Percentiles rank a stretch among this genome's conserved stretches.
Conservation (phyloP, 2,329 filamentous ascomycete species). For the Trichoderma simmonsii region DNA sequence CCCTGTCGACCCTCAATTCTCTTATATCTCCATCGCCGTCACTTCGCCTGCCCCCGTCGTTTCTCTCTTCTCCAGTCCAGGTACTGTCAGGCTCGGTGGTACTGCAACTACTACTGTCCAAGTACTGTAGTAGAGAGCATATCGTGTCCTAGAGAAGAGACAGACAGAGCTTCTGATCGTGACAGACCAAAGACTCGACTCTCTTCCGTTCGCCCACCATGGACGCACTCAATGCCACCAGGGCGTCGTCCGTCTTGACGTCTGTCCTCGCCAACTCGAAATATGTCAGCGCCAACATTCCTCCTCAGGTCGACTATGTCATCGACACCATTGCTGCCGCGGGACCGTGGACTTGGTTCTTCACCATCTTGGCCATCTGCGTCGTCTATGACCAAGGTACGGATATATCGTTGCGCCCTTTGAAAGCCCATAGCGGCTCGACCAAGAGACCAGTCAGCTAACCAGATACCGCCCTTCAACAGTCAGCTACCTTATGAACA, state of each 20-base stretch:
- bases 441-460: neutral
- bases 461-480: constrained; percentile 6
- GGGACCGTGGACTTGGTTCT: constrained; percentile 58
- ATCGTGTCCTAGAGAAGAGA: neutral
- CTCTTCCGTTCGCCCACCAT: constrained; percentile 32
- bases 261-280: constrained; percentile 65
- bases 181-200: neutral
- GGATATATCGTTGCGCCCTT: constrained; percentile 43
- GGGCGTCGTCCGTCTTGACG: constrained; percentile 64
- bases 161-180: neutral
- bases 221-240: constrained; percentile 52
- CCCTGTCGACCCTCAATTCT: constrained; percentile 6
- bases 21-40: constrained; percentile 16
- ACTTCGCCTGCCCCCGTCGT: constrained; percentile 12
- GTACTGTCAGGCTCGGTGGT: neutral
- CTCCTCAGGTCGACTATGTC: constrained; percentile 54
- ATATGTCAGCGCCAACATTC: constrained; percentile 47
- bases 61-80: constrained; percentile 1
- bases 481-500: constrained; percentile 74
- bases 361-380: constrained; percentile 67
- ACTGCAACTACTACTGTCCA: neutral
- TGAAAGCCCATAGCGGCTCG: neutral
- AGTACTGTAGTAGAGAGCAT: neutral
- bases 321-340: constrained; percentile 55
- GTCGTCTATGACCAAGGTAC: constrained; percentile 81